Evolutionary conservation across 139 green algal species (phyloP).

Genomic region (Haematococcus sp.): DNA sequence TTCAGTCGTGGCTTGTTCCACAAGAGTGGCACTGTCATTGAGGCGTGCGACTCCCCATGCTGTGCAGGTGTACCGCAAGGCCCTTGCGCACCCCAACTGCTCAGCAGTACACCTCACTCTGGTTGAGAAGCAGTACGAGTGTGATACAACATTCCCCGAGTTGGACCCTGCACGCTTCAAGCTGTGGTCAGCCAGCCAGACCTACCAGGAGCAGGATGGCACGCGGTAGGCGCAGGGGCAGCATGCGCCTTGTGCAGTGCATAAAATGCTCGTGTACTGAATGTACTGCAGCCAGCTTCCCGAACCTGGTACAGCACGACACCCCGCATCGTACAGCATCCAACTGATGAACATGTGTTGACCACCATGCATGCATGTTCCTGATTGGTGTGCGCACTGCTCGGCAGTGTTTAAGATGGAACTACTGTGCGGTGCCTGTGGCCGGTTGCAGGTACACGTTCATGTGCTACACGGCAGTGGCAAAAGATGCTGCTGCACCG

Average conservation of each 20-base stretch:
- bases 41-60: too few relatives aligned
- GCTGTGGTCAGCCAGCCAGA: slow-evolving; percentile 66
- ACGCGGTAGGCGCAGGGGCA: neutral
- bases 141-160: slow-evolving; percentile 87
- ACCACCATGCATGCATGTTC: too few relatives aligned
- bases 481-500: neutral
- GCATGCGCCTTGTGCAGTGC: too few relatives aligned
- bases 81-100: slow-evolving; percentile 70
- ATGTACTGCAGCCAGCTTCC: too few relatives aligned
- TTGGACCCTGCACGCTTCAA: slow-evolving; percentile 62
- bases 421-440: neutral
- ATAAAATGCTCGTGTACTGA: too few relatives aligned
- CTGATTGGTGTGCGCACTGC: too few relatives aligned
- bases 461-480: slow-evolving; percentile 64
- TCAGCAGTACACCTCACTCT: slow-evolving; percentile 75
- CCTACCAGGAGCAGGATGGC: slow-evolving; percentile 23
- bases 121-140: slow-evolving; percentile 70
- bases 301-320: too few relatives aligned
- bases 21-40: too few relatives aligned
- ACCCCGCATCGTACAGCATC: too few relatives aligned
- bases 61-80: slow-evolving; percentile 58
- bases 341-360: too few relatives aligned
- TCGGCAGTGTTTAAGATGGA: too few relatives aligned
- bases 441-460: slow-evolving; percentile 67
- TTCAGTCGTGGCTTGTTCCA: too few relatives aligned